Conservation (phyloP, 306 rosid species). For the Corylus heterophylla region DNA sequence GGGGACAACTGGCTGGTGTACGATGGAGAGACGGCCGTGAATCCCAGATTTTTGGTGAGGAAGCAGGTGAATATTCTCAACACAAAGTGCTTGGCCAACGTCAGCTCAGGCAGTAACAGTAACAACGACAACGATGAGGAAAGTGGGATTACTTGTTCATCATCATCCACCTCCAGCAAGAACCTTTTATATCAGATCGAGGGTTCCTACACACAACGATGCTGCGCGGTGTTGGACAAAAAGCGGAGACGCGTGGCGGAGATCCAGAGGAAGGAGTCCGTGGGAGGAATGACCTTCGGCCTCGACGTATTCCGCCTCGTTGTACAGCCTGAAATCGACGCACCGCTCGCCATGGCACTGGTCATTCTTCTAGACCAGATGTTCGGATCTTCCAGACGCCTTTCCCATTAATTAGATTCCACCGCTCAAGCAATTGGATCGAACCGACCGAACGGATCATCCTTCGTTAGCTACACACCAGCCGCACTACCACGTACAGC, state of each 20-base stretch:
- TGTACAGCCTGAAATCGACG: constrained; percentile 53
- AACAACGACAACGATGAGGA: neutral
- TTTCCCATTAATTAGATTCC: neutral
- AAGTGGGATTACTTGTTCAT: neutral
- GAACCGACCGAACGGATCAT: neutral
- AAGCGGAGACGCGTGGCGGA: constrained; percentile 61
- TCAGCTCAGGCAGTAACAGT: constrained; percentile 17
- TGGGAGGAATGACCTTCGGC: constrained; percentile 58
- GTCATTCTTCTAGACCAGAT: constrained; percentile 67
- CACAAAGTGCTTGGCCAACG: constrained; percentile 49
- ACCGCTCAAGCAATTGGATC: neutral
- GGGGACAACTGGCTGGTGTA: constrained; percentile 66
- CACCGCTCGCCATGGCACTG: constrained; percentile 66
- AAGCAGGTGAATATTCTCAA: constrained; percentile 49
- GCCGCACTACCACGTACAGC: too few relatives aligned
- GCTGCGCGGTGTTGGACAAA: constrained; percentile 52
- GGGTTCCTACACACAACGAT: constrained; percentile 62
- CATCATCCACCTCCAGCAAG: neutral
- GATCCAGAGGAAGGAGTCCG: constrained; percentile 62
- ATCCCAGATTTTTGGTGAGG: constrained; percentile 44
- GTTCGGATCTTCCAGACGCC: constrained; percentile 47
- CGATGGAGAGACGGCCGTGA: constrained; percentile 54
- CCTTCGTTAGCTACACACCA: neutral
- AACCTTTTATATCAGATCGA: constrained; percentile 49
- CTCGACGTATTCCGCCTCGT: constrained; percentile 66